These are phyloP conservation scores for Shiraia bambusicola DNA, from an alignment of 2,329 filamentous ascomycete species.

Conservation along the genomic window DNA sequence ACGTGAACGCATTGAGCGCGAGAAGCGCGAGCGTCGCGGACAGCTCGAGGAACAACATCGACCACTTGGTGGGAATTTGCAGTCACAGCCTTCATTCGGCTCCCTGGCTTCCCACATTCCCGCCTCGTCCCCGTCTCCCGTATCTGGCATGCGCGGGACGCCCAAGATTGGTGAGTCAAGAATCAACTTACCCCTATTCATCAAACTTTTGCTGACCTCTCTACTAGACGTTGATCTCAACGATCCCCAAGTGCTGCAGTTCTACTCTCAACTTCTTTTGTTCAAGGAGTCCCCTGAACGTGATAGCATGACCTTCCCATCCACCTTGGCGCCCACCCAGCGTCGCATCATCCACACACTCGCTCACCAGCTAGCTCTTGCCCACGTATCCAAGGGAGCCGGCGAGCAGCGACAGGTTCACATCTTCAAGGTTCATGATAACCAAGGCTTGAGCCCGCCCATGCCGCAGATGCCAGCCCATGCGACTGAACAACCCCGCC, in stretches of 20 bases:
- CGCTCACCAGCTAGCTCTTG: conserved; percentile 90
- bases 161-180: conserved; percentile 46
- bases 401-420: conserved; percentile 88
- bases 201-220: conserved; percentile 15
- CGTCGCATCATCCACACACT: conserved; percentile 90
- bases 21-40: conserved; percentile 93
- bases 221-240: conserved; percentile 79
- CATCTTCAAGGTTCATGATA: conserved; percentile 71
- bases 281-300: conserved; percentile 80
- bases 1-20: conserved; percentile 90
- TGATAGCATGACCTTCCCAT: conserved; percentile 81
- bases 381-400: conserved; percentile 85
- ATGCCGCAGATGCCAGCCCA: conserved; percentile 64
- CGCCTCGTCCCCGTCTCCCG: conserved; percentile 66
- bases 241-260: conserved; percentile 80
- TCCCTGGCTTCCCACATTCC: conserved; percentile 68
- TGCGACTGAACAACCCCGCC: conserved; percentile 73
- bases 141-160: conserved; percentile 57
- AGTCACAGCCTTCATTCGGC: conserved; percentile 83
- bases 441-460: conserved; percentile 61
- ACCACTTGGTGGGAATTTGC: conserved; percentile 67
- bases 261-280: conserved; percentile 85
- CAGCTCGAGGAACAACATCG: conserved; percentile 97
- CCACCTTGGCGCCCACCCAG: conserved; percentile 77
- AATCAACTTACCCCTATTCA: conserved; percentile 5